These are phyloP conservation scores for Wickerhamiella allomyrinae DNA, from an alignment of 805 yeast genomes.

Conservation along the genomic window DNA sequence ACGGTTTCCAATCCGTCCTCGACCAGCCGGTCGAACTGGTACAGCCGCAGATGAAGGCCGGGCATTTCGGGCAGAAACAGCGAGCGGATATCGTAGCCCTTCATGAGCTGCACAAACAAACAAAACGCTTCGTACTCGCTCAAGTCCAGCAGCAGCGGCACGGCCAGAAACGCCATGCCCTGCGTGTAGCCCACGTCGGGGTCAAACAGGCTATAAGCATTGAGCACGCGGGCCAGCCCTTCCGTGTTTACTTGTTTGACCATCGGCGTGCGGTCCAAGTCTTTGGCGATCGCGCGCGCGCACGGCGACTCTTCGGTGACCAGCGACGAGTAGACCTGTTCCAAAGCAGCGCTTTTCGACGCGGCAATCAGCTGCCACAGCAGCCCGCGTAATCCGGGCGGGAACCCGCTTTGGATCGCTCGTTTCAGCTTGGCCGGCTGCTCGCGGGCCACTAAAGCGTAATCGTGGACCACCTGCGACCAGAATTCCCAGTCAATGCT, in stretches of 20 bases:
- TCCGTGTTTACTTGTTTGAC: constrained; percentile 42
- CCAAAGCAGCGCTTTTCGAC: constrained; percentile 51
- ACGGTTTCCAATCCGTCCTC: constrained; percentile 65
- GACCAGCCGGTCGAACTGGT: constrained; percentile 78
- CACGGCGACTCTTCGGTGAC: constrained; percentile 42
- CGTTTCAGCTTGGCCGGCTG: constrained; percentile 45
- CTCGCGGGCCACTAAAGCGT: constrained; percentile 47
- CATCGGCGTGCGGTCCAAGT: constrained; percentile 73
- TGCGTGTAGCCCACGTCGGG: constrained; percentile 95
- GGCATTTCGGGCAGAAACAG: constrained; percentile 84
- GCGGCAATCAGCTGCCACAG: constrained; percentile 84
- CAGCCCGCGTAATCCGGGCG: constrained; percentile 71
- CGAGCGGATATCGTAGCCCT: constrained; percentile 63
- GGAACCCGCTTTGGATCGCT: constrained; percentile 65
- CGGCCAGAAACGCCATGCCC: constrained; percentile 90
- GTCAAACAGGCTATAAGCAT: constrained; percentile 74
- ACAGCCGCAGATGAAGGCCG: constrained; percentile 69
- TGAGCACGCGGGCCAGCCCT: constrained; percentile 59
- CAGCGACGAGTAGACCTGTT: constrained; percentile 41
- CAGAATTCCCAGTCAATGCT: constrained; percentile 47
- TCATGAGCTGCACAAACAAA: constrained; percentile 67
- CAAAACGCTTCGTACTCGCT: constrained; percentile 76
- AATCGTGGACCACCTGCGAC: constrained; percentile 69
- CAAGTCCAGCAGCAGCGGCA: constrained; percentile 72
- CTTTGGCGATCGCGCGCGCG: constrained; percentile 67